phyloP scores from a whole-genome alignment of 768 basidiomycete species.

The Pleurotus citrinopileatus region DNA sequence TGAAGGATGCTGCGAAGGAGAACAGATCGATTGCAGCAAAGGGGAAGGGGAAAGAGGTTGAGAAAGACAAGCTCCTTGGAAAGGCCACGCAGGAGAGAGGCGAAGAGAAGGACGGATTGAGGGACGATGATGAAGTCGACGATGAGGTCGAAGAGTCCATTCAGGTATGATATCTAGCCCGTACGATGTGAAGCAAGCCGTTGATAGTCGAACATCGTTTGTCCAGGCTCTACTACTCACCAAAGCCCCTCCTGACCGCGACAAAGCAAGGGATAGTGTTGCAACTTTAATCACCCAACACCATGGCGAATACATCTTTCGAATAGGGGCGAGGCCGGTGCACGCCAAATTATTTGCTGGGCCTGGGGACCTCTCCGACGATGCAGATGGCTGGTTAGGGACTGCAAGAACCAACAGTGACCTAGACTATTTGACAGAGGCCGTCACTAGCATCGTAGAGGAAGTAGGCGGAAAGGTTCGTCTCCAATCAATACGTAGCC shows the following conservation, averaged over 20 bases:
- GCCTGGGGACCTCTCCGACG: conserved; percentile 49
- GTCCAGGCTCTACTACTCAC: conserved; percentile 45
- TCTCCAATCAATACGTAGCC: not conserved
- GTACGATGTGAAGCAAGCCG: conserved; percentile 1
- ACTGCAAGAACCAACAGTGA: conserved; percentile 47
- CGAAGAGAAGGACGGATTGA: conserved; percentile 21
- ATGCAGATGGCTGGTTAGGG: conserved; percentile 55
- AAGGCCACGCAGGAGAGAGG: conserved; percentile 14
- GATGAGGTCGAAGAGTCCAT: conserved; percentile 53
- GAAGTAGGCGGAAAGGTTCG: conserved; percentile 80
- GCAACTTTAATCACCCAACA: conserved; percentile 65
- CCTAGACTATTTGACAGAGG: conserved; percentile 41
- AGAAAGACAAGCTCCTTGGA: conserved; percentile 18
- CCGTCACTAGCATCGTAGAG: conserved; percentile 52
- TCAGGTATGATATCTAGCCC: conserved; percentile 35
- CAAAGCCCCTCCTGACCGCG: conserved; percentile 36
- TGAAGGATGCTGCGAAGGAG: conserved; percentile 40
- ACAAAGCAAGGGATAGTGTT: conserved; percentile 59
- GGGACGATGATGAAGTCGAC: conserved; percentile 15
- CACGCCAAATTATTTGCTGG: conserved; percentile 50
- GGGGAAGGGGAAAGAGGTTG: conserved; percentile 41
- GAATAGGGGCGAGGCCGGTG: conserved; percentile 68
- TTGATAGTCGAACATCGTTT: conserved; percentile 7
- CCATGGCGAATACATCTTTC: conserved; percentile 73
- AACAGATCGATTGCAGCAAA: conserved; percentile 19